These are phyloP conservation scores for Westerdykella sp. DNA, from an alignment of 2,329 filamentous ascomycete genomes.

Conservation along the genomic window DNA sequence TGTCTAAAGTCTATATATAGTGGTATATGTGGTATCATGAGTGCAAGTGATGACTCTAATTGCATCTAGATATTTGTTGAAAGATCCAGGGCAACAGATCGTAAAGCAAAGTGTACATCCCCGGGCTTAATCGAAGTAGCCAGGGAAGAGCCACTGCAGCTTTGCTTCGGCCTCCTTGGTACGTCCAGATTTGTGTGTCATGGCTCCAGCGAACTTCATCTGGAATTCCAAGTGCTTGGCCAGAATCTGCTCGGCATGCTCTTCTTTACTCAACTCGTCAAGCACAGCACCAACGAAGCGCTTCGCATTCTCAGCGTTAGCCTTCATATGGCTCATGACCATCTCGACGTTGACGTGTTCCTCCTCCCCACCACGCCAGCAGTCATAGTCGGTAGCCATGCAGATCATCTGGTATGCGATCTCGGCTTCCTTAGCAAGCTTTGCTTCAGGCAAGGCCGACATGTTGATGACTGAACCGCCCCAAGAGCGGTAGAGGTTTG, in stretches of 20 bases:
- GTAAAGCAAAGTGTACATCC: too few species aligned
- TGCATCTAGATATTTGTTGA: too few species aligned
- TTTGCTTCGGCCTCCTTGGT: conserved; percentile 69
- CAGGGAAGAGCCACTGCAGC: conserved; percentile 81
- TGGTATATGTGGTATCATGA: too few species aligned
- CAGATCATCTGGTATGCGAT: conserved; percentile 97
- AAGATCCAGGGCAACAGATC: too few species aligned
- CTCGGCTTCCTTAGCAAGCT: conserved; percentile 92
- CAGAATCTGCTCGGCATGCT: conserved; percentile 66
- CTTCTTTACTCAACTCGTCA: conserved; percentile 73
- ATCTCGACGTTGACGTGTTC: conserved; percentile 87
- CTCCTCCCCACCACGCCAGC: conserved; percentile 75
- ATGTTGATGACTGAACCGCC: conserved; percentile 97
- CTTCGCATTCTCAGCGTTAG: conserved; percentile 83
- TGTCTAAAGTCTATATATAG: too few species aligned
- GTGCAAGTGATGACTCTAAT: too few species aligned
- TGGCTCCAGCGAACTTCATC: conserved; percentile 70
- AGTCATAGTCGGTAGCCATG: conserved; percentile 99
- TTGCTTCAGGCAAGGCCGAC: conserved; percentile 90
- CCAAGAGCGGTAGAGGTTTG: conserved; percentile 89
- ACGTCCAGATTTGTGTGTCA: conserved; percentile 73
- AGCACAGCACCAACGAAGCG: conserved; percentile 79
- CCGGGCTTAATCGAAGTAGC: conserved; percentile 53
- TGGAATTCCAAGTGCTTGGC: conserved; percentile 77
- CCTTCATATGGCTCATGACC: conserved; percentile 95